Evolutionary conservation across 1,284 basidiomycete genomes (phyloP).

Genomic region (Schizophyllum commune): DNA sequence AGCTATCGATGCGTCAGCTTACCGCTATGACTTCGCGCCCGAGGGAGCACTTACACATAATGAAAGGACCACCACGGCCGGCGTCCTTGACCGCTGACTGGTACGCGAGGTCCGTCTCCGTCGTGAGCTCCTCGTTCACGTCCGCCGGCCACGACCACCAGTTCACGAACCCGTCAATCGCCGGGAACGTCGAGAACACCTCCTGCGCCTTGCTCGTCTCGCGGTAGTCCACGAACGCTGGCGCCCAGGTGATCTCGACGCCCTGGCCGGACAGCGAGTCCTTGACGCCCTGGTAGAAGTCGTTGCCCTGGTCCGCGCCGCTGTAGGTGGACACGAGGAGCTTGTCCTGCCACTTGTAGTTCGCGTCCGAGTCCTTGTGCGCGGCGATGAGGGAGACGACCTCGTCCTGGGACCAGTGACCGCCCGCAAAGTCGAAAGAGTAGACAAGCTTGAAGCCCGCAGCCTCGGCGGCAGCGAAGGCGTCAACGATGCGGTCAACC

Average conservation of each 20-base stretch:
- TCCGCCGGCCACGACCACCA: conserved; percentile 30
- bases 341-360: conserved; percentile 18
- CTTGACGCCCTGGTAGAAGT: conserved; percentile 23
- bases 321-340: conserved; percentile 25
- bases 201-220: conserved; percentile 18
- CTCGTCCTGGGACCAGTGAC: conserved; percentile 15
- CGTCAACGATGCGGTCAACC: conserved; percentile 18
- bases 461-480: conserved; percentile 21
- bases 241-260: conserved; percentile 21
- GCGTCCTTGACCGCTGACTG: conserved; percentile 12
- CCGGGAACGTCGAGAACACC: conserved; percentile 21
- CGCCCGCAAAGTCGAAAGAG: conserved; percentile 24
- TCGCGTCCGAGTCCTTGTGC: conserved; percentile 11
- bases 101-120: conserved; percentile 23
- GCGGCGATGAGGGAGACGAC: conserved; percentile 16
- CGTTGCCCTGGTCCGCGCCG: conserved; percentile 5
- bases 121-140: conserved; percentile 19
- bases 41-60: conserved; percentile 22
- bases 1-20: conserved; percentile 16
- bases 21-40: conserved; percentile 9
- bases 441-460: conserved; percentile 24
- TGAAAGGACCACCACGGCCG: conserved; percentile 21
- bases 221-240: conserved; percentile 24
- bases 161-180: conserved; percentile 28
- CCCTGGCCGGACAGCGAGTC: conserved; percentile 17